These are phyloP conservation scores for Suhomyces panamericanus DNA, from an alignment of 1,139 yeast species.

Conservation along the genomic window DNA sequence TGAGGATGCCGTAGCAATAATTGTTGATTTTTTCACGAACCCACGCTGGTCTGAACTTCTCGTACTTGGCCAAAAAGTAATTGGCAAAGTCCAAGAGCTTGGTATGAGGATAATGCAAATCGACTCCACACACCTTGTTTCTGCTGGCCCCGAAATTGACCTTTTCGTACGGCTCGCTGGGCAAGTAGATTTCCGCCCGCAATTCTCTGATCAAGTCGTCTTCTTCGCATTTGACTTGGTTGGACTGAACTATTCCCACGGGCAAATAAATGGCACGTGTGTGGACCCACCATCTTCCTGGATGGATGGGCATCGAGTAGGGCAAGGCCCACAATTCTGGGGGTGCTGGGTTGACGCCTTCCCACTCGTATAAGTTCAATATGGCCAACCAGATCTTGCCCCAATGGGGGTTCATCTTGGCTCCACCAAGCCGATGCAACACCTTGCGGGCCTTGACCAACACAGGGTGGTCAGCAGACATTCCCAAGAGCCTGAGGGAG, in stretches of 20 bases:
- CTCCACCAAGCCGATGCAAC: conserved; percentile 78
- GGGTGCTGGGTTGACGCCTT: conserved; percentile 97
- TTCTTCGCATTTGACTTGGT: conserved; percentile 54
- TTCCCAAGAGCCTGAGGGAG: conserved; percentile 71
- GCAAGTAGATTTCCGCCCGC: conserved; percentile 71
- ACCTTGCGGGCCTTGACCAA: conserved; percentile 76
- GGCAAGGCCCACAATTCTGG: conserved; percentile 94
- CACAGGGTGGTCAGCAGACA: conserved; percentile 72
- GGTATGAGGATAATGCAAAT: conserved; percentile 91
- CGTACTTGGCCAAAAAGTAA: conserved; percentile 59
- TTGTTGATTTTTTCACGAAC: conserved; percentile 53
- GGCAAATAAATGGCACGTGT: conserved; percentile 91
- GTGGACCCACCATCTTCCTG: conserved; percentile 99
- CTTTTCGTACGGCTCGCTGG: conserved; percentile 53
- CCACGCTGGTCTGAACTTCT: conserved; percentile 77
- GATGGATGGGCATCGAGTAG: conserved; percentile 78
- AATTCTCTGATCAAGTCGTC: conserved; percentile 65
- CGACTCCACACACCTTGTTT: conserved; percentile 88
- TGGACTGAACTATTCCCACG: conserved; percentile 74
- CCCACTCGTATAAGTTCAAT: conserved; percentile 85
- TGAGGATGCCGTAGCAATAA: conserved; percentile 59
- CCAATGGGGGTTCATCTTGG: conserved; percentile 93
- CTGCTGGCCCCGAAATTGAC: conserved; percentile 73
- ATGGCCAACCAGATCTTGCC: conserved; percentile 90
- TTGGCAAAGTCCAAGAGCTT: conserved; percentile 64